These are phyloP conservation scores for Gymnopilus junonius DNA, from an alignment of 768 basidiomycete species.

Conservation along the genomic window DNA sequence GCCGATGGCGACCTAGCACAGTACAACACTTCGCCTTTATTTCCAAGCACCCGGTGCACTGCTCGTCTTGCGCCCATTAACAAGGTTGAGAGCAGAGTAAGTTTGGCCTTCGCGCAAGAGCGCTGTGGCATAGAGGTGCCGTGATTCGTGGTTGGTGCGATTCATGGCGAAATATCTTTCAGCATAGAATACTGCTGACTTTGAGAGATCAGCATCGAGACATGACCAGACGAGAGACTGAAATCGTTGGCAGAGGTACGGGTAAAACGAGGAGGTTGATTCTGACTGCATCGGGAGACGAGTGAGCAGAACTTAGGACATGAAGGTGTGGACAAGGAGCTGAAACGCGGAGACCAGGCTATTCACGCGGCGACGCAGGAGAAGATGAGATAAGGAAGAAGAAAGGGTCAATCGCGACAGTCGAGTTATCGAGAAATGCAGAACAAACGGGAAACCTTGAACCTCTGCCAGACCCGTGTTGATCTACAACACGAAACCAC, in stretches of 20 bases:
- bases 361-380: conserved; percentile 16
- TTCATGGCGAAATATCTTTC: conserved; percentile 82
- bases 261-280: conserved; percentile 50
- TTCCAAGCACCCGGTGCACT: conserved; percentile 77
- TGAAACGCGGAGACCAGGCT: neutral
- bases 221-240: conserved; percentile 80
- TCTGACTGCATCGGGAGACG: conserved; percentile 59
- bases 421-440: conserved; percentile 14
- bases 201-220: conserved; percentile 78
- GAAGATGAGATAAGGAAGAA: conserved; percentile 3
- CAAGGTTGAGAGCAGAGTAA: conserved; percentile 74
- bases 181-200: conserved; percentile 87
- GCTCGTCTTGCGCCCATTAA: conserved; percentile 62
- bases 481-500: conserved; percentile 30
- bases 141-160: conserved; percentile 74
- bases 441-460: neutral
- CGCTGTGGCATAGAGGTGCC: conserved; percentile 83
- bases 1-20: conserved; percentile 71
- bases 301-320: conserved; percentile 32
- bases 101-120: conserved; percentile 73
- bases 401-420: conserved; percentile 1
- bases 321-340: conserved; percentile 16
- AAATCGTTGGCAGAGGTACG: conserved; percentile 70
- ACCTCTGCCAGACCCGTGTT: conserved; percentile 29
- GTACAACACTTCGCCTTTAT: conserved; percentile 80